Evolutionary conservation across 106 monocot species (phyloP), one percentile per base, ranked within the genome.

Genomic region (Triglochin maritima): DNA sequence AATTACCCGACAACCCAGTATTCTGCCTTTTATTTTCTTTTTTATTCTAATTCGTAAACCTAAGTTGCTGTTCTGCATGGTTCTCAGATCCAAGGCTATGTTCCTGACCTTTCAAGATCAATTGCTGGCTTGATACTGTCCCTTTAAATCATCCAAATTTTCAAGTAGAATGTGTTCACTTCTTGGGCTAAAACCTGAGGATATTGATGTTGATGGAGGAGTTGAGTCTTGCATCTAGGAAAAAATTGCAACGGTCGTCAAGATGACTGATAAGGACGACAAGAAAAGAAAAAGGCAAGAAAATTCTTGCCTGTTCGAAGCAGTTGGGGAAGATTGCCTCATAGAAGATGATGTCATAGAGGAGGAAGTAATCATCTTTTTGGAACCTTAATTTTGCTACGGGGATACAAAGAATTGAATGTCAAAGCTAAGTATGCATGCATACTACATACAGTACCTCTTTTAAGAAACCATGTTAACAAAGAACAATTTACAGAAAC

Each of bases 51-150:
- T 29, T 29, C 1, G 29, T 29, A 29, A 29, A 29, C 29, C 29
- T 29, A 29, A 29, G 47, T 17, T 64, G 46, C 17, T 64, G 14
- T 17, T 64, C 17, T 14, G 5, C 13, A 47, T 64, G 16, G 17
- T 62, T 66, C 52, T 56, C 80, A 92, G 91, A 66, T 92, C 56
- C 68, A 64, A 14, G 71, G 73, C 7, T 51, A 82, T 58, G 80
- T 71, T 59, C 87, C 91, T n/a, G 82, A 82, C 14, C 84, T 92
- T 64, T 82, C 91, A 66, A 80, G 76, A 79, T 42, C 84, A 43
- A 73, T 87, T 10, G 82, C 84, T 46, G 62, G 80, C 65, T 63
- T 91, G 64, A 87, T 91, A 65, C 17, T 70, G 43, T 82, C 87
- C n/a, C n/a, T n/a, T n/a, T n/a, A n/a, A n/a, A 46, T 87, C 91